Base-by-base conservation (phyloP, 495 filamentous ascomycete species). In the Articulospora tetracladia region DNA sequence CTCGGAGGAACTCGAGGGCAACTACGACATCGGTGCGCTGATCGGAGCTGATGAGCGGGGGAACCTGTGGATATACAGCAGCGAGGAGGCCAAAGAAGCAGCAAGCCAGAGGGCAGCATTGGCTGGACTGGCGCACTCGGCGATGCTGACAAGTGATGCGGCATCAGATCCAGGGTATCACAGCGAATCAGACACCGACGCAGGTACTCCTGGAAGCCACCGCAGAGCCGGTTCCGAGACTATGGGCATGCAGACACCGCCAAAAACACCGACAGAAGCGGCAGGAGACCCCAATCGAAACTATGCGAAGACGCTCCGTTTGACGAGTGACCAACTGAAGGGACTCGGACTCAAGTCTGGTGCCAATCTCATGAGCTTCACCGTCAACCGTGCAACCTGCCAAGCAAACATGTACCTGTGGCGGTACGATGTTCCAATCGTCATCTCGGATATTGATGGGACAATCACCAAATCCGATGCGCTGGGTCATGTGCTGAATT, bases 381-480 rank as follows among this genome's bases (percentile, higher is more conserved):
- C 88, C 28, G 94, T 99, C 47, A 97, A 97, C 72, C 81, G 89
- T 59, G 93, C 95, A 1, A 96, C 89, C 0, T 98, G 95, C 74
- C 83, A 84, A 32, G 95, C 92, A 1, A 87, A 79, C 62, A 97
- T 99, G 89, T 99, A 88, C 66, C 80, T 93, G 57, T 98, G 94
- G 94, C 86, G 81, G 64, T 82, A 93, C 59, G 89, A 94, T 63
- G 86, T 85, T 0, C 95, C 94, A 0, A 92, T 97, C 52, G 93
- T 99, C 24, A 97, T 99, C 62, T 97, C 93, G 13, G 94, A 99
- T 74, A 97, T 99, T 65, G 94, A 99, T 75, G 94, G 94, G 23
- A 99, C 94, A 22, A 99, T 99, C 65, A 99, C 94, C 49, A 99
- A 98, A 77, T 97, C 93, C 6, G 94, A 99, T 76, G 94, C 93